phyloP scores from a whole-genome alignment of 352 stramenopile species.

The Phytophthora rubi region DNA sequence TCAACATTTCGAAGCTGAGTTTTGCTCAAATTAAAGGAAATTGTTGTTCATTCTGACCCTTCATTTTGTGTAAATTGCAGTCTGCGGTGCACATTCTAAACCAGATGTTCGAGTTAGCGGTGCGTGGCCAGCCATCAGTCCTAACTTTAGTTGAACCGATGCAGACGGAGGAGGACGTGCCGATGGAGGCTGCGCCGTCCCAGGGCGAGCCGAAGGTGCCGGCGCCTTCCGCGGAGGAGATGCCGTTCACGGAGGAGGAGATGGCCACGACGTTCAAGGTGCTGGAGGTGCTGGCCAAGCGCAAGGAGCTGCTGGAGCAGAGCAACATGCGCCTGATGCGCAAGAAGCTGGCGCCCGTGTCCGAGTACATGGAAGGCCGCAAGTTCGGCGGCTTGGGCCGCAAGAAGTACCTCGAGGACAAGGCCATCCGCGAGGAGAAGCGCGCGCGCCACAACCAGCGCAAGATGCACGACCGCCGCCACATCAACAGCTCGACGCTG shows the following conservation, averaged over 20 bases:
- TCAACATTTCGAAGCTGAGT: too few relatives aligned
- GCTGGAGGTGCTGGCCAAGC: conserved; percentile 56
- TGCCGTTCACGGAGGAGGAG: conserved; percentile 82
- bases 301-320: conserved; percentile 68
- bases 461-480: conserved; percentile 92
- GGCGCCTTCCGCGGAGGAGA: conserved; percentile 35
- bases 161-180: conserved; percentile 43
- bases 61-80: neutral
- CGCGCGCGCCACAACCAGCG: conserved; percentile 82
- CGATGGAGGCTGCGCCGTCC: conserved; percentile 28
- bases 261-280: conserved; percentile 70
- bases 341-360: conserved; percentile 81
- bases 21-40: neutral
- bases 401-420: conserved; percentile 91
- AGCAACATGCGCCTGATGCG: conserved; percentile 78
- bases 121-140: conserved; percentile 15
- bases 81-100: neutral
- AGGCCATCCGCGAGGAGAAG: conserved; percentile 87
- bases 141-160: conserved; percentile 28
- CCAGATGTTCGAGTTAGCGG: neutral
- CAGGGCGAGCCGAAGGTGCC: conserved; percentile 7
- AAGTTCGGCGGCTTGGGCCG: conserved; percentile 85
- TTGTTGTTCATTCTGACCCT: neutral
- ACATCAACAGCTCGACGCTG: conserved; percentile 93
- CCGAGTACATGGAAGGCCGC: conserved; percentile 81